phyloP scores from a whole-genome alignment of 371 early-diverging fungal species.

The Funneliformis caledonium region DNA sequence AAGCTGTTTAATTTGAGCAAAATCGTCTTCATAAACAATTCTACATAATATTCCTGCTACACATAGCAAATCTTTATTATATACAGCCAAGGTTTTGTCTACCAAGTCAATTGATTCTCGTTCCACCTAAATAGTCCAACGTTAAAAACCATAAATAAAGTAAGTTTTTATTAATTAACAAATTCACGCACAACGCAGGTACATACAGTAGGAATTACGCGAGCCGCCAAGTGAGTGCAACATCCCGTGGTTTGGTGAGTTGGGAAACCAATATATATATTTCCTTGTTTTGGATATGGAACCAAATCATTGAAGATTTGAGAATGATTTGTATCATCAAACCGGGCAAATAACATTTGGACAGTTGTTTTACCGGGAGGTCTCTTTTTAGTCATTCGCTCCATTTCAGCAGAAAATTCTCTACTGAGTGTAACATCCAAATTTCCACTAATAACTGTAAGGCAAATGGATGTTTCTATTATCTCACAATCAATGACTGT shows the following conservation, averaged over 20 bases:
- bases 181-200: background rate
- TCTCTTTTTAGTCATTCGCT: slow-evolving; percentile 87
- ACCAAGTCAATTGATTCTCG: slow-evolving; percentile 92
- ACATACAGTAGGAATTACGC: slow-evolving; percentile 86
- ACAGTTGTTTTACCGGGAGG: slow-evolving; percentile 77
- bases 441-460: slow-evolving; percentile 70
- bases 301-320: slow-evolving; percentile 73
- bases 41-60: slow-evolving; percentile 76
- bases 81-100: slow-evolving; percentile 76
- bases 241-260: slow-evolving; percentile 93
- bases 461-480: slow-evolving; percentile 59
- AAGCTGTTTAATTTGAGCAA: slow-evolving; percentile 59
- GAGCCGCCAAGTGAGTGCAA: slow-evolving; percentile 79
- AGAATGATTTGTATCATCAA: slow-evolving; percentile 72
- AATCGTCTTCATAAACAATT: slow-evolving; percentile 77
- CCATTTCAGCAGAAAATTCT: slow-evolving; percentile 77
- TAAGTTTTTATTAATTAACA: background rate
- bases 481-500: slow-evolving; percentile 37
- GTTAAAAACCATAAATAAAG: slow-evolving; percentile 62
- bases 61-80: slow-evolving; percentile 83
- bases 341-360: slow-evolving; percentile 71
- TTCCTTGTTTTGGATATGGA: slow-evolving; percentile 79
- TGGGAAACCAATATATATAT: slow-evolving; percentile 88
- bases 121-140: slow-evolving; percentile 60
- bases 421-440: slow-evolving; percentile 59